A percentile compares a stretch with the other conserved stretches of the same genome.
Conservation (phyloP, 164 flowering plant genomes). For the Piper longum region DNA sequence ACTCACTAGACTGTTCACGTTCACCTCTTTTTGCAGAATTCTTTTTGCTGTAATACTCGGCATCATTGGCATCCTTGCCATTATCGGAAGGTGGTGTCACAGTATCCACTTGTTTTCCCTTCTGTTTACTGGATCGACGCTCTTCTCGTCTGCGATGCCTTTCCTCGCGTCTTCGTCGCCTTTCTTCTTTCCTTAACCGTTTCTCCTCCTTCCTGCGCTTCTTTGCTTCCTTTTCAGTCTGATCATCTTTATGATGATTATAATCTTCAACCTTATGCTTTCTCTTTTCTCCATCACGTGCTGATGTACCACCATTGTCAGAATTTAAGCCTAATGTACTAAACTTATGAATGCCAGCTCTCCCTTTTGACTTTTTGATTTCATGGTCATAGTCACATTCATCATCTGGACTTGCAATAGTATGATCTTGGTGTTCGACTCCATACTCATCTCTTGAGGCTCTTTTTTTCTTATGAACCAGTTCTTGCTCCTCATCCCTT, state of each 20-base stretch:
- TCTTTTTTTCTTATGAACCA: constrained; percentile 4
- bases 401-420: constrained; percentile 15
- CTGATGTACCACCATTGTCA: constrained; percentile 37
- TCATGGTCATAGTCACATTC: constrained; percentile 9
- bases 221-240: constrained; percentile 19
- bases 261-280: constrained; percentile 16
- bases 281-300: constrained; percentile 27
- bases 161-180: constrained; percentile 22
- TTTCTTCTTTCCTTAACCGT: constrained; percentile 24
- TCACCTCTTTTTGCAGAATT: constrained; percentile 16
- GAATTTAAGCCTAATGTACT: constrained; percentile 28
- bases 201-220: constrained; percentile 24
- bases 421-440: constrained; percentile 18
- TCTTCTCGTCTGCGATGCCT: constrained; percentile 24
- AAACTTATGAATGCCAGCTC: constrained; percentile 12
- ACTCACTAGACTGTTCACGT: constrained; percentile 23
- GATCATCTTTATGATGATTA: constrained; percentile 11
- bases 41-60: constrained; percentile 21
- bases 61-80: constrained; percentile 12
- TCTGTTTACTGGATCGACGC: constrained; percentile 19
- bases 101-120: constrained; percentile 12
- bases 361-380: constrained; percentile 17
- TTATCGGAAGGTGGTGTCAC: constrained; percentile 19
- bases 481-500: constrained; percentile 4
- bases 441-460: constrained; percentile 15